A percentile compares a stretch with the other conserved stretches of the same genome.
Conservation (phyloP, 1,284 basidiomycete genomes). For the Microbotryum silenes-acaulis region DNA sequence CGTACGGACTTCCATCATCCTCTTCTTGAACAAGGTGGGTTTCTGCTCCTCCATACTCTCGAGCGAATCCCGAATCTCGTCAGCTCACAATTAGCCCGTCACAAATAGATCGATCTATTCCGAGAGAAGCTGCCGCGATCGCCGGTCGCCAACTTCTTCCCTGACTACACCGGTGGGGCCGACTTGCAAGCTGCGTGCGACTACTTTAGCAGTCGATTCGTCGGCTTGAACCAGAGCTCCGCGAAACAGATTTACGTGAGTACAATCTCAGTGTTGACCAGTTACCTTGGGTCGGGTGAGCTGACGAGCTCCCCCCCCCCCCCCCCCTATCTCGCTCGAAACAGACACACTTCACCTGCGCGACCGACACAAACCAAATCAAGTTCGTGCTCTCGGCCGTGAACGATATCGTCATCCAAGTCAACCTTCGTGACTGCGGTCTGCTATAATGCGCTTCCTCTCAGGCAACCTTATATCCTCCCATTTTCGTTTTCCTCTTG, state of each 20-base stretch:
- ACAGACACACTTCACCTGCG: conserved; percentile 34
- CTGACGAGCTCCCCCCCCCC: too few relatives aligned
- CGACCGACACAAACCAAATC: conserved; percentile 45
- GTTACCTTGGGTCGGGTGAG: conserved; percentile 17
- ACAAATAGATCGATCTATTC: conserved; percentile 74
- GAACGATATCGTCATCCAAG: conserved; percentile 46
- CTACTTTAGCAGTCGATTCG: conserved; percentile 37
- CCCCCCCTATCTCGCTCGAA: too few relatives aligned
- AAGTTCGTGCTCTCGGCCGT: conserved; percentile 51
- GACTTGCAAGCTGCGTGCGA: conserved; percentile 38
- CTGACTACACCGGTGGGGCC: conserved; percentile 43
- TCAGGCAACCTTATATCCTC: background rate
- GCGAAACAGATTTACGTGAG: conserved; percentile 44
- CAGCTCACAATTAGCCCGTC: background rate
- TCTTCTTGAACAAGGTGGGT: conserved; percentile 42
- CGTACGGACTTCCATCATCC: conserved; percentile 33
- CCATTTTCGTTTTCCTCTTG: background rate
- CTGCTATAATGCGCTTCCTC: conserved; percentile 50
- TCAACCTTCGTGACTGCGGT: conserved; percentile 68
- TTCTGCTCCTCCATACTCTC: background rate
- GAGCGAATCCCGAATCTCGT: conserved; percentile 49
- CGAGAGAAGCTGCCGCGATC: conserved; percentile 83
- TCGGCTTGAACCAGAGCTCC: conserved; percentile 44
- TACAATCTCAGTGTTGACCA: too few relatives aligned
- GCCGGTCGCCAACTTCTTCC: conserved; percentile 82